Base-by-base conservation (phyloP, 768 basidiomycete genomes). In the Ephemerocybe angulata region DNA sequence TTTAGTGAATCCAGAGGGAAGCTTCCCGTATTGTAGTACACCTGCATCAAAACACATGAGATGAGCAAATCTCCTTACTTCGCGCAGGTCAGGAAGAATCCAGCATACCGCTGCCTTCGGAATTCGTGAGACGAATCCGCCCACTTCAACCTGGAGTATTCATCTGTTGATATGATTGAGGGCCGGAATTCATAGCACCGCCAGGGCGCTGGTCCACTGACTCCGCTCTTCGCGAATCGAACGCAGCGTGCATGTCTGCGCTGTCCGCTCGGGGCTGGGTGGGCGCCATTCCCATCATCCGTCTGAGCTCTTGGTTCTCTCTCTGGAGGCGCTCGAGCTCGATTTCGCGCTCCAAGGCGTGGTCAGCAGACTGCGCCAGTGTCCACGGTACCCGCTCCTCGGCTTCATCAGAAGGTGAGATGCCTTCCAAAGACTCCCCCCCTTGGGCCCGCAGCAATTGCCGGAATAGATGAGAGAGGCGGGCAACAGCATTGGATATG, bases 261-360 rank as follows among this genome's bases (percentile, higher is more conserved):
- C 38, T 62, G 30, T 63, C 67, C 52, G 59, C 63, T 37, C 63
- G 62, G 24, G 61, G 60, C 28, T 67, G 68, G 15, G 64, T 63
- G 7, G 74, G 70, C 22, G 71, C 57, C 17, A 85, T 68, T 1
- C 82, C 85, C 57, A 92, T 67, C 75, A 98, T 73, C 54, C 83
- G 77, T 62, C 87, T 78, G 58, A 99, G 71, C 59, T 89, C 80
- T 50, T 82, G 80, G 65, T 99, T 98, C 76, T 99, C 96, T 60
- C 78, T 82, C 71, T 95, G 86, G 37, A 99, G 74, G 49, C 93
- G 78, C 29, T 85, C 82, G 2, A 99, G 82, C 72, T 99, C 96
- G 64, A 86, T 87, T 67, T 98, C 97, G 57, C 95, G 78, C 63
- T 94, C 91, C 58, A 99, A 68, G 1, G 90, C 86, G 75, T 86